These are phyloP conservation scores for Alnus rubra DNA, from an alignment of 306 rosid genomes.

Conservation along the genomic window DNA sequence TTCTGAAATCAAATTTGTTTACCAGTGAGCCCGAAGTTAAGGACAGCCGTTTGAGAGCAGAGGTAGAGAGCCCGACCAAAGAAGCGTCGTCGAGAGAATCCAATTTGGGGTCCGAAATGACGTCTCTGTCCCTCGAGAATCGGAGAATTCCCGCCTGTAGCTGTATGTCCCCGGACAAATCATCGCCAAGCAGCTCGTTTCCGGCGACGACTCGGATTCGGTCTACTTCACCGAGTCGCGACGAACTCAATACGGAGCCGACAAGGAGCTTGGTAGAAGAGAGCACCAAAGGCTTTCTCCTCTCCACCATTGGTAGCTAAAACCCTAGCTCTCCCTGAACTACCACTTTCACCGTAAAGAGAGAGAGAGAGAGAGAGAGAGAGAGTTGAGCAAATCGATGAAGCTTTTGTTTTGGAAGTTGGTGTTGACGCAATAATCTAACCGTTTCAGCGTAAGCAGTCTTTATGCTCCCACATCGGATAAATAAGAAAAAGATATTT, in stretches of 20 bases:
- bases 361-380: background rate
- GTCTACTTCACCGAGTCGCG: conserved; percentile 13
- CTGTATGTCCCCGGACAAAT: conserved; percentile 22
- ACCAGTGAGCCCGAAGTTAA: conserved; percentile 71
- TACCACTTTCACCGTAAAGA: background rate
- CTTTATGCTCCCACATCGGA: background rate
- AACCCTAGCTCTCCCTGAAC: conserved; percentile 3
- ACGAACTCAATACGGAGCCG: conserved; percentile 48
- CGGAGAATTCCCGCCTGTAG: conserved; percentile 70
- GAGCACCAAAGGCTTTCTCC: conserved; percentile 77
- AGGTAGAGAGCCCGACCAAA: conserved; percentile 62
- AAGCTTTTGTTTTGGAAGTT: background rate
- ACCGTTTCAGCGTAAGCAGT: background rate
- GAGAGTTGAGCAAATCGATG: background rate
- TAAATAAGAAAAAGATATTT: no score
- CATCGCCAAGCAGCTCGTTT: conserved; percentile 16
- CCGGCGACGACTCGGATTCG: conserved; percentile 15
- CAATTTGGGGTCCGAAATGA: conserved; percentile 27
- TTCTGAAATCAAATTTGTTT: background rate
- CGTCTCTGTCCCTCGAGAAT: conserved; percentile 26
- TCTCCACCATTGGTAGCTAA: conserved; percentile 57
- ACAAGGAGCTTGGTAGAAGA: conserved; percentile 60
- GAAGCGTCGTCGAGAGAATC: conserved; percentile 65
- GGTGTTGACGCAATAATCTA: background rate
- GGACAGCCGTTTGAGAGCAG: conserved; percentile 61